Conservation (phyloP, 805 yeast species). For the Kodamaea neixiangensis region DNA sequence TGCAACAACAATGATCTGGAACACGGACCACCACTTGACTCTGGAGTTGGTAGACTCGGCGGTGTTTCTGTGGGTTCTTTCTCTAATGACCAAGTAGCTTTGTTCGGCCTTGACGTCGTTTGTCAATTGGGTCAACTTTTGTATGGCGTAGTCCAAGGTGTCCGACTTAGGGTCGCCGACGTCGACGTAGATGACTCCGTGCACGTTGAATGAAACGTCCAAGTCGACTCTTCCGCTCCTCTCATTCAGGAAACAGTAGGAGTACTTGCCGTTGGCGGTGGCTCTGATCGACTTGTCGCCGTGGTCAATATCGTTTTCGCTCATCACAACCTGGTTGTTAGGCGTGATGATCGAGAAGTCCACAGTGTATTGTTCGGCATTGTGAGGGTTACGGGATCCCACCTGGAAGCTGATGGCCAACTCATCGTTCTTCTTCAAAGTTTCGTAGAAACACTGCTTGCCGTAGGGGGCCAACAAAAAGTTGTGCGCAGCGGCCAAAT, state of each 20-base stretch:
- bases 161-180: slow-evolving; percentile 73
- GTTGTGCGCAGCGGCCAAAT: slow-evolving; percentile 59
- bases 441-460: slow-evolving; percentile 85
- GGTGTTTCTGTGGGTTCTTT: slow-evolving; percentile 96
- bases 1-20: slow-evolving; percentile 85
- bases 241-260: slow-evolving; percentile 92
- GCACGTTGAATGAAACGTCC: slow-evolving; percentile 94
- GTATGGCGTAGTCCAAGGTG: slow-evolving; percentile 81
- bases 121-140: slow-evolving; percentile 70
- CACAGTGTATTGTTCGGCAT: slow-evolving; percentile 61
- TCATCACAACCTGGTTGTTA: slow-evolving; percentile 49
- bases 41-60: slow-evolving; percentile 97
- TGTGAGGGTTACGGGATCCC: slow-evolving; percentile 80
- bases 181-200: slow-evolving; percentile 87
- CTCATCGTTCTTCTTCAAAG: slow-evolving; percentile 79
- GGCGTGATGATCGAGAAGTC: slow-evolving; percentile 59
- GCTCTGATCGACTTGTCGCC: slow-evolving; percentile 78
- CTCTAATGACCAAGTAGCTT: slow-evolving; percentile 90
- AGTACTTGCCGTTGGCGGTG: slow-evolving; percentile 67
- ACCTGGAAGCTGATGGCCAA: slow-evolving; percentile 89
- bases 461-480: slow-evolving; percentile 82
- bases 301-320: slow-evolving; percentile 63
- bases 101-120: slow-evolving; percentile 91
- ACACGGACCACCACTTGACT: slow-evolving; percentile 96
- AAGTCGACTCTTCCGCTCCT: slow-evolving; percentile 68